These are phyloP conservation scores for Rosa persica DNA, from an alignment of 306 rosid species.

Conservation along the genomic window DNA sequence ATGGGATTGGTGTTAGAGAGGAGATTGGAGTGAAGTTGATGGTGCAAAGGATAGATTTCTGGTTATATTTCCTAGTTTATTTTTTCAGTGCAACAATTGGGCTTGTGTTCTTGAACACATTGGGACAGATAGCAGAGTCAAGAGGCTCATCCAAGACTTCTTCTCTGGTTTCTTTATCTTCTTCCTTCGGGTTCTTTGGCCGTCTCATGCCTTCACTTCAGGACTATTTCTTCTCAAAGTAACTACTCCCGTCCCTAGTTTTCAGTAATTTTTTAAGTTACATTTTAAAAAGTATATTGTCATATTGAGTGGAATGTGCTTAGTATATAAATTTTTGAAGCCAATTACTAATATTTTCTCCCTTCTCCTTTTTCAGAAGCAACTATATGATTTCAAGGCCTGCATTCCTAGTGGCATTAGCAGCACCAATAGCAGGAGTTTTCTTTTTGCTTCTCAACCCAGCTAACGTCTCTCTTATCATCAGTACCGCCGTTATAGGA, in stretches of 20 bases:
- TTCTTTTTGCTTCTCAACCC: conserved; percentile 60
- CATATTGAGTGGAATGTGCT: not conserved
- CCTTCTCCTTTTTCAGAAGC: conserved; percentile 38
- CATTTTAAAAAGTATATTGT: no score
- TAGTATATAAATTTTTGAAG: not conserved
- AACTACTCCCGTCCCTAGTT: conserved; percentile 11
- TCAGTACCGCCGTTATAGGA: conserved; percentile 71
- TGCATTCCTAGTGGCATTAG: conserved; percentile 36
- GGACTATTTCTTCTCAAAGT: conserved; percentile 63
- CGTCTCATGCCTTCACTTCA: conserved; percentile 76
- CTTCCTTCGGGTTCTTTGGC: conserved; percentile 87
- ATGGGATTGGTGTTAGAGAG: conserved; percentile 37
- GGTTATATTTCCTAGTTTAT: conserved; percentile 72
- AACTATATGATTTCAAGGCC: conserved; percentile 54
- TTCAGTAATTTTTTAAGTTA: not conserved
- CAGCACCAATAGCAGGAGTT: conserved; percentile 55
- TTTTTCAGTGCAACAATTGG: conserved; percentile 79
- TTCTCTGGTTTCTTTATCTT: conserved; percentile 74
- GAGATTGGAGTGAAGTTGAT: conserved; percentile 77
- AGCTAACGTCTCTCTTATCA: conserved; percentile 35
- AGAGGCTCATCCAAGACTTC: conserved; percentile 56
- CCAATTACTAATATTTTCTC: not conserved
- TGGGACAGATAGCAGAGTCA: conserved; percentile 93
- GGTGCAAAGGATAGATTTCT: conserved; percentile 70
- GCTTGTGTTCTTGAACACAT: conserved; percentile 72